phyloP scores from a whole-genome alignment of 2,329 filamentous ascomycete genomes.

The Neurospora sp. region DNA sequence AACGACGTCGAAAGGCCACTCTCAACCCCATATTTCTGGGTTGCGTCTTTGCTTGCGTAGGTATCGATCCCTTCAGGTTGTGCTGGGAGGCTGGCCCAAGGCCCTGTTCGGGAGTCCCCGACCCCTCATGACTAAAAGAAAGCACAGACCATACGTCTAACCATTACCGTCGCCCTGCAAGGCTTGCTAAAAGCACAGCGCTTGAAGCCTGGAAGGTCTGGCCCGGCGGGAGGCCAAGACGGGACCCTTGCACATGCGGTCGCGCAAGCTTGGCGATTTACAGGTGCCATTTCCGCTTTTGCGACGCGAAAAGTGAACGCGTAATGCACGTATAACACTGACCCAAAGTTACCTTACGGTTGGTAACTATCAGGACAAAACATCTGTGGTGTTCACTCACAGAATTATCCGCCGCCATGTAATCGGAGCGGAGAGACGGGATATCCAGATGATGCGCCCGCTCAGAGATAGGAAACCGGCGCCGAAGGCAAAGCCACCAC shows the following conservation, averaged over 20 bases:
- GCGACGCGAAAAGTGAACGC: not conserved
- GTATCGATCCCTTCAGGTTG: not conserved
- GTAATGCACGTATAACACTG: not conserved
- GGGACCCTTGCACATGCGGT: constrained; percentile 1
- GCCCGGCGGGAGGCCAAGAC: not conserved
- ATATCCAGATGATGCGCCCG: not conserved
- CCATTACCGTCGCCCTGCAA: not conserved
- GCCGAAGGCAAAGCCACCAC: constrained; percentile 1
- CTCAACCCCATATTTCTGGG: not conserved
- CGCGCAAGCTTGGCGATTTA: constrained; percentile 1
- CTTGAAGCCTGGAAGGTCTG: not conserved
- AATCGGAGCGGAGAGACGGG: not conserved
- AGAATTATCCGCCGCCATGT: not conserved
- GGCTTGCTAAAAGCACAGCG: not conserved
- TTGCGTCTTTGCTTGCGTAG: not conserved
- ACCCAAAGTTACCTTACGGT: not conserved
- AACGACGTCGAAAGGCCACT: not conserved
- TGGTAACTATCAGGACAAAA: not conserved
- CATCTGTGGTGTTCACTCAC: not conserved
- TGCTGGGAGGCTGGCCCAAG: not conserved
- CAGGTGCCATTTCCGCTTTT: not conserved
- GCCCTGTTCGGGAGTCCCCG: not conserved
- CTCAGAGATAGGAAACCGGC: not conserved
- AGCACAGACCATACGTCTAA: not conserved
- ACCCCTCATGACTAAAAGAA: not conserved